Percentiles rank a stretch among this genome's conserved stretches.
Conservation (phyloP, 2,329 filamentous ascomycete genomes). For the Trichoderma sp. region DNA sequence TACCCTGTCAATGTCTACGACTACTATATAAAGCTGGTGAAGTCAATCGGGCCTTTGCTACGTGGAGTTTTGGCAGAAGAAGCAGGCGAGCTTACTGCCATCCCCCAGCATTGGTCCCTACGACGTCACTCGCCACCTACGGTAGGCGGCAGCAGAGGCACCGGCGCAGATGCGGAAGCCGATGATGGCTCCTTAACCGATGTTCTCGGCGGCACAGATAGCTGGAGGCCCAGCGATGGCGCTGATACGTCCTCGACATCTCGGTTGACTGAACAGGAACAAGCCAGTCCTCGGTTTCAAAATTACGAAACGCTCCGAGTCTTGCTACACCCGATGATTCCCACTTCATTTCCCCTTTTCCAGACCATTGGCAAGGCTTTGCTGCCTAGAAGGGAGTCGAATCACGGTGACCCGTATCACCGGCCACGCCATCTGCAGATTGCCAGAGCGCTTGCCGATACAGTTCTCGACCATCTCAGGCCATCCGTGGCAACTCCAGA, state of each 20-base stretch:
- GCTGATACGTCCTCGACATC: conserved; percentile 33
- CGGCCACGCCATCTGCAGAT: conserved; percentile 58
- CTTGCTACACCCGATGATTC: conserved; percentile 76
- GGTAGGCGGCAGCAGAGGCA: conserved; percentile 32
- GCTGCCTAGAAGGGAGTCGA: conserved; percentile 66
- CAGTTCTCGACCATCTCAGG: conserved; percentile 68
- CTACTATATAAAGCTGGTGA: conserved; percentile 74
- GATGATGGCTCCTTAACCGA: conserved; percentile 41
- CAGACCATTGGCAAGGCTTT: conserved; percentile 83
- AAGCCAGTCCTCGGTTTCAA: conserved; percentile 53
- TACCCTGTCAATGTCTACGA: conserved; percentile 81
- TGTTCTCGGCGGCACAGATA: conserved; percentile 37
- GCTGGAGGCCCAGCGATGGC: conserved; percentile 36
- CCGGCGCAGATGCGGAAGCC: conserved; percentile 33
- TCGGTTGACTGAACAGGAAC: conserved; percentile 48
- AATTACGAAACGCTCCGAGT: conserved; percentile 79
- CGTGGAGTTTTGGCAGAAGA: conserved; percentile 84
- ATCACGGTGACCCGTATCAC: conserved; percentile 60
- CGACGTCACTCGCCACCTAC: conserved; percentile 38
- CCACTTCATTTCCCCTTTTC: conserved; percentile 80
- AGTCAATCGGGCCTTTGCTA: conserved; percentile 75
- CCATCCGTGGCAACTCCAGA: conserved; percentile 47
- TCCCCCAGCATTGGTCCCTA: conserved; percentile 68
- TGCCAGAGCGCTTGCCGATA: conserved; percentile 68
- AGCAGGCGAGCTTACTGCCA: conserved; percentile 69